These are phyloP conservation scores for Oxytropis ochrocephala DNA, from an alignment of 306 rosid species.

Conservation along the genomic window DNA sequence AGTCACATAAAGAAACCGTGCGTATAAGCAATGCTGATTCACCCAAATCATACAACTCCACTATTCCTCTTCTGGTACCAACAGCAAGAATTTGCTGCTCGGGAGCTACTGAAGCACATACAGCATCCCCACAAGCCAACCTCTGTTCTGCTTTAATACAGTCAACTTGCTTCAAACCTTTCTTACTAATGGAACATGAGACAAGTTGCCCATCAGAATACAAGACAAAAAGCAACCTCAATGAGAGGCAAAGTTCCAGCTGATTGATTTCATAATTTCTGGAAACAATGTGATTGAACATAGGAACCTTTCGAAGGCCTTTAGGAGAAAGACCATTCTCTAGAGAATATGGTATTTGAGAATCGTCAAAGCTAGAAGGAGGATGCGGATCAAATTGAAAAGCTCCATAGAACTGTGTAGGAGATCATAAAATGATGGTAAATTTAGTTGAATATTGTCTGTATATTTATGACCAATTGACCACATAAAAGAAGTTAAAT, in stretches of 20 bases:
- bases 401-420: slow-evolving; percentile 80
- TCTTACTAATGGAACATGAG: slow-evolving; percentile 84
- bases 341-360: slow-evolving; percentile 40
- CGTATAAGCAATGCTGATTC: slow-evolving; percentile 70
- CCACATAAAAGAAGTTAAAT: not conserved
- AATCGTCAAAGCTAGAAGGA: slow-evolving; percentile 36
- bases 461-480: slow-evolving; percentile 1
- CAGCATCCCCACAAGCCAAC: slow-evolving; percentile 75
- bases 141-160: slow-evolving; percentile 70
- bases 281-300: slow-evolving; percentile 30
- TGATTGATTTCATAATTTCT: slow-evolving; percentile 60
- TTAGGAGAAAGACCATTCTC: slow-evolving; percentile 60
- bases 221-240: slow-evolving; percentile 77
- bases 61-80: slow-evolving; percentile 86
- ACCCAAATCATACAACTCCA: slow-evolving; percentile 82
- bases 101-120: slow-evolving; percentile 71
- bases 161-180: slow-evolving; percentile 79
- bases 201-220: slow-evolving; percentile 80
- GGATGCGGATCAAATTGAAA: slow-evolving; percentile 54
- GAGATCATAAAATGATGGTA: slow-evolving; percentile 28
- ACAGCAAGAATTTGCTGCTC: slow-evolving; percentile 93
- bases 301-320: slow-evolving; percentile 36
- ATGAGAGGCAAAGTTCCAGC: slow-evolving; percentile 69
- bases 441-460: slow-evolving; percentile 8
- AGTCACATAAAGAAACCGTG: slow-evolving; percentile 73